Evolutionary conservation across 306 rosid species (phyloP), one percentile per base, ranked within the genome.

Genomic region (Clitoria ternatea): DNA sequence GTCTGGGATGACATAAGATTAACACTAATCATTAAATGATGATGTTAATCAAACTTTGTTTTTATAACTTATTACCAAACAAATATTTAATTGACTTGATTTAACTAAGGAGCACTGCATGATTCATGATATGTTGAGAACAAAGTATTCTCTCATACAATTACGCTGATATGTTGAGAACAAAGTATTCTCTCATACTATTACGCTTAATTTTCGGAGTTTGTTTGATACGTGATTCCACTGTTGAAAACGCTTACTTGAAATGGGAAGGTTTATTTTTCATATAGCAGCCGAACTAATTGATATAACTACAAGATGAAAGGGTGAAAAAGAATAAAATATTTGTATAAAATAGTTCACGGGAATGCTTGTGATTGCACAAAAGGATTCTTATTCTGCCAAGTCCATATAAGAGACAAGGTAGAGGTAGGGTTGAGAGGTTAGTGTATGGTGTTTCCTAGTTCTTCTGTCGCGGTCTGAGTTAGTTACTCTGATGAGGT

Each of bases 281-380:
- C 54, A 59, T 3, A 47, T 47, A 36, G 39, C 23, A 12, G 29
- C 7, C 39, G 27, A 74, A 61, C 19, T 13, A 26, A 52, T 26
- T 10, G 29, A 43, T 11, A 19, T 6, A 27, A 1, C 8, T 18
- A 7, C 5, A 37, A 56, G 37, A 45, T 63, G 26, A 47, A 42
- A 63, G 69, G 54, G 39, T 5, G 26, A 43, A 33, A 36, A 14
- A 20, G 1, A 6, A 7, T 49, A 54, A 45, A 42, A 9, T 0
- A 70, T 62, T 26, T 19, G 15, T 1, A 68, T 0, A 61, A 73
- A 47, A 13, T 2, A 42, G 85, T 63, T 88, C 94, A 85, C 90
- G 94, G 78, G 94, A 32, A 53, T 70, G 78, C 23, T 33, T n/a
- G 42, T 39, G 79, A 61, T 15, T 10, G 19, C 26, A 3, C 10